These are phyloP conservation scores for Boletus edulis DNA, from an alignment of 768 basidiomycete genomes.

Conservation along the genomic window DNA sequence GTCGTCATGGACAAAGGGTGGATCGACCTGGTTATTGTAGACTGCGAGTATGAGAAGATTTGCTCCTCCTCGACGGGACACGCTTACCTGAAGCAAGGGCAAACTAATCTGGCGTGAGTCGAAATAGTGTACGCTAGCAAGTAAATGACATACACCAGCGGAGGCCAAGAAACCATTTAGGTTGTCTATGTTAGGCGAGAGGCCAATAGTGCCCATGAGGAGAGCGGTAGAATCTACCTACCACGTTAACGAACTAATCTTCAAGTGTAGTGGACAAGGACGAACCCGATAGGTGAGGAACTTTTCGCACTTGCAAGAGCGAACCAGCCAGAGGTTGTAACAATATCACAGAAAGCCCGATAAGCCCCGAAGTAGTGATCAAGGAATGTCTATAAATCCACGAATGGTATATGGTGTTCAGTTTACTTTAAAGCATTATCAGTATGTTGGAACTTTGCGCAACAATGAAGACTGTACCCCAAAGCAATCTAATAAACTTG, in stretches of 20 bases:
- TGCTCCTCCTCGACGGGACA: neutral
- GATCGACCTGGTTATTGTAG: slow-evolving; percentile 46
- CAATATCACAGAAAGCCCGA: slow-evolving; percentile 42
- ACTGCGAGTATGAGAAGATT: slow-evolving; percentile 14
- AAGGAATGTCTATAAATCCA: slow-evolving; percentile 52
- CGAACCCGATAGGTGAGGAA: slow-evolving; percentile 15
- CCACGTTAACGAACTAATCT: neutral
- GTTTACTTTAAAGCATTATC: slow-evolving; percentile 34
- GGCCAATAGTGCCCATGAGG: slow-evolving; percentile 42
- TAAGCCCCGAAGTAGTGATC: slow-evolving; percentile 50
- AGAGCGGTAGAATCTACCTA: slow-evolving; percentile 37
- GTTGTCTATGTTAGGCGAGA: slow-evolving; percentile 41
- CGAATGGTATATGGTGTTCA: slow-evolving; percentile 42
- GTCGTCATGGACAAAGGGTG: slow-evolving; percentile 49
- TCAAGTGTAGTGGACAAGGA: slow-evolving; percentile 7
- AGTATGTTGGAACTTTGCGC: neutral
- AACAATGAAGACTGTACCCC: slow-evolving; percentile 33
- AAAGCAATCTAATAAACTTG: slow-evolving; percentile 35
- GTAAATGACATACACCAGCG: slow-evolving; percentile 43
- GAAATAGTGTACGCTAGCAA: neutral
- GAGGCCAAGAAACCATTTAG: slow-evolving; percentile 60
- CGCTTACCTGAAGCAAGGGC: slow-evolving; percentile 26
- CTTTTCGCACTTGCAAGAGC: slow-evolving; percentile 27
- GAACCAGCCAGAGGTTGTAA: slow-evolving; percentile 58
- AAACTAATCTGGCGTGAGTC: slow-evolving; percentile 31